Conservation (phyloP, 495 filamentous ascomycete genomes). For the Tuber indicum region DNA sequence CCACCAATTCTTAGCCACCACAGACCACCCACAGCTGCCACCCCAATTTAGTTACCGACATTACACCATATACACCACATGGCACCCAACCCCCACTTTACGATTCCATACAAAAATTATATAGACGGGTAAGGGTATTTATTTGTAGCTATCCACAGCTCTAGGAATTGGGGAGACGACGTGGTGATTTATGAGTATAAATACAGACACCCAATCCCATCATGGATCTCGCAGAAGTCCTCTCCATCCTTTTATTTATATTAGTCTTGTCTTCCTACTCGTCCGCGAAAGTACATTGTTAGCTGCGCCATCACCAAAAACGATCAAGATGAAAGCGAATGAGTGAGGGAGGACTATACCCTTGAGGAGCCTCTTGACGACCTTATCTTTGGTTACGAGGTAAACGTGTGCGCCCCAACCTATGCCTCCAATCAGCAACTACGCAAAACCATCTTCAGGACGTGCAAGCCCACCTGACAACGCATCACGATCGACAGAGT, state of each 20-base stretch:
- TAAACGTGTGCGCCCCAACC: conserved; percentile 97
- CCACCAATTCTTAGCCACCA: not conserved
- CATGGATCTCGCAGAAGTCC: conserved; percentile 6
- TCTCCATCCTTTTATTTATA: not conserved
- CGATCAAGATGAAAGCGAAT: not conserved
- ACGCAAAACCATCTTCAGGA: not conserved
- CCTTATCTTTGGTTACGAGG: conserved; percentile 99
- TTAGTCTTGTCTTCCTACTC: conserved; percentile 33
- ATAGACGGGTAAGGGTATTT: not conserved
- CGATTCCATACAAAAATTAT: not conserved
- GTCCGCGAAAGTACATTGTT: conserved; percentile 12
- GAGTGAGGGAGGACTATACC: conserved; percentile 47
- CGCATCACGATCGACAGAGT: conserved; percentile 92
- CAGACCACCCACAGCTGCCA: not conserved
- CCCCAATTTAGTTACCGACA: not conserved
- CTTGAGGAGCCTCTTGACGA: conserved; percentile 95
- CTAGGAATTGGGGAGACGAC: conserved; percentile 13
- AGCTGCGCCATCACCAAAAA: conserved; percentile 6
- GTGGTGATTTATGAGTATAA: conserved; percentile 21
- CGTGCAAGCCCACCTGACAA: conserved; percentile 54
- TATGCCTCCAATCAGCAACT: not conserved
- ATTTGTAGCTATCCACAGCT: not conserved
- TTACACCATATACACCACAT: not conserved
- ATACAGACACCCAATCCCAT: conserved; percentile 23
- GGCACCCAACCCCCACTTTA: not conserved